Conservation (phyloP, 2,329 filamentous ascomycete genomes). For the Diaporthe sp. region DNA sequence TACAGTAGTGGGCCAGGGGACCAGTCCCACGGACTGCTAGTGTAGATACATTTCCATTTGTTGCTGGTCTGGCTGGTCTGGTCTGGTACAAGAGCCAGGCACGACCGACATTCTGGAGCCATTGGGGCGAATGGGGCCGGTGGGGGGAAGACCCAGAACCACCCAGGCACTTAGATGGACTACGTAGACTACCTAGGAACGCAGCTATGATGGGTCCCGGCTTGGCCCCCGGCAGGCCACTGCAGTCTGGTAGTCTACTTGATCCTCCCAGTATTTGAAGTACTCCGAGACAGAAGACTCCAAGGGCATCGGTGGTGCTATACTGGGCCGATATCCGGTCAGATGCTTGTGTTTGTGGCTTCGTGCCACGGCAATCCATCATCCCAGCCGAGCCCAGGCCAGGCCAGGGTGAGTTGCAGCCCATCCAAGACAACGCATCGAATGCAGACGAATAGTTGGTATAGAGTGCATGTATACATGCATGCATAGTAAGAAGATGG, state of each 20-base stretch:
- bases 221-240: background rate
- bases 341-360: background rate
- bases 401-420: background rate
- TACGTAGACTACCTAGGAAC: too few species aligned
- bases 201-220: background rate
- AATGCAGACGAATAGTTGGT: background rate
- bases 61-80: background rate
- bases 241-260: background rate
- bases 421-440: background rate
- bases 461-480: too few species aligned
- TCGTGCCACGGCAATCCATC: background rate
- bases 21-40: background rate
- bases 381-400: background rate
- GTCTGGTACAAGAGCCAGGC: background rate
- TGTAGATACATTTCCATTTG: background rate
- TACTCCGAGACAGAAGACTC: background rate
- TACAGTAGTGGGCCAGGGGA: slow-evolving; percentile 1
- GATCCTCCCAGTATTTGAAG: background rate
- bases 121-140: slow-evolving; percentile 5
- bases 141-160: background rate
- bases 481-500: background rate
- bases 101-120: background rate
- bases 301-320: background rate
- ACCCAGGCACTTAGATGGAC: background rate
- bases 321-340: background rate